Evolutionary conservation across 192 early-diverging fungal species (phyloP), one percentile per base, ranked within the genome.

Genomic region (Coemansia sp.): DNA sequence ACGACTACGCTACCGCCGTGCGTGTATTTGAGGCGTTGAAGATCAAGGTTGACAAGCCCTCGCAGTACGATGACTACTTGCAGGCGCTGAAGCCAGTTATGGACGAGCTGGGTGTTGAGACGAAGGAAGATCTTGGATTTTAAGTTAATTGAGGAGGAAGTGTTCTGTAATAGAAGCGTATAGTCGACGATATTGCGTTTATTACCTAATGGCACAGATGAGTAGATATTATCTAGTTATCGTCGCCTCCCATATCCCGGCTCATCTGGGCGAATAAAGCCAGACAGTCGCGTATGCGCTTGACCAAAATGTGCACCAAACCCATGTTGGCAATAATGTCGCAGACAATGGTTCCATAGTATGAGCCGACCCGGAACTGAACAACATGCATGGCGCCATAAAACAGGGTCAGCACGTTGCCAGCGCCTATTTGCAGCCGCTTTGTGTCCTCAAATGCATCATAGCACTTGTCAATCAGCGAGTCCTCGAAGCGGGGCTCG

Each of bases 21-120:
- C 89, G 97, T 56, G 88, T 96, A 60, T 88, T 99, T 68, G 97
- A 99, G 80, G 97, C 89, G 61, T 69, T 99, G 48, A 89, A 96
- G 86, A 86, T 87, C 62, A 96, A 95, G 86, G 87, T 90, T 22
- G 86, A 90, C 69, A 93, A 87, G 81, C 86, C 89, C 61, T 81
- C 81, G 58, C 88, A 96, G 76, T 99, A 94, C 83, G 64, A 93
- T 71, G 84, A 92, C 72, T 99, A 99, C 85, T 69, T 97, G 37
- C 79, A 87, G 67, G 92, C 90, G 63, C 87, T 98, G 66, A 88
- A 88, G 75, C 94, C 95, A 6, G 76, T 95, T 62, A 86, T 88
- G 81, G 83, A 86, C 35, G 89, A 99, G 82, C 86, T 96, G 32
- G 97, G 97, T 61, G 78, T 97, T 56, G 80, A 88, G 50, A 93